phyloP scores from a whole-genome alignment of 1,284 basidiomycete species.

The Ganoderma sinense region DNA sequence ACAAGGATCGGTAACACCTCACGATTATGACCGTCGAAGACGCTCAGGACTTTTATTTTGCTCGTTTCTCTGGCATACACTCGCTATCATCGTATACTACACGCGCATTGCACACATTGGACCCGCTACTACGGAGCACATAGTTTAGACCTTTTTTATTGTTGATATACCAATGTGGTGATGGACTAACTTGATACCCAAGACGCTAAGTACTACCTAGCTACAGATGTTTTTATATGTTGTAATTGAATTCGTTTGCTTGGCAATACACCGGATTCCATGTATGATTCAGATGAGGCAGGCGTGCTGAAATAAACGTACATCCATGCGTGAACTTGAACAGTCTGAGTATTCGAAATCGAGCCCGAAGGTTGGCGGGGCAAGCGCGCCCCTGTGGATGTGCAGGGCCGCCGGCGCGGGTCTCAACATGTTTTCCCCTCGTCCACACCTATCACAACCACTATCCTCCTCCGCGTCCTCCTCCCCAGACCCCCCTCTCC shows the following conservation, averaged over 20 bases:
- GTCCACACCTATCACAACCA: neutral
- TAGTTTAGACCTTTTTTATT: neutral
- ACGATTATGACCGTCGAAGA: neutral
- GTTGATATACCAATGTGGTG: neutral
- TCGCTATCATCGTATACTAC: no score
- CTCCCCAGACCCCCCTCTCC: neutral
- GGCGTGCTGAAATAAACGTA: no score
- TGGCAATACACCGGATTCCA: neutral
- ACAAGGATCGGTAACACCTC: constrained; percentile 47
- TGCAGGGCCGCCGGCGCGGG: neutral
- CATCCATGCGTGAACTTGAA: neutral
- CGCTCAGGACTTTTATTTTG: neutral
- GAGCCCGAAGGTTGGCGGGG: neutral
- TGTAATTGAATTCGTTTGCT: neutral
- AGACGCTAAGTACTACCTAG: neutral
- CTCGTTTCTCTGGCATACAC: neutral
- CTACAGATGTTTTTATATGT: neutral
- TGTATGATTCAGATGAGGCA: neutral
- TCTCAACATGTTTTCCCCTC: neutral
- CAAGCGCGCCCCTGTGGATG: neutral
- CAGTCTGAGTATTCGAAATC: no score
- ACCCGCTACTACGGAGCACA: neutral
- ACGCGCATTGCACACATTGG: neutral
- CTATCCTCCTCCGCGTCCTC: neutral
- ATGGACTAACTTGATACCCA: neutral